phyloP scores from a whole-genome alignment of 139 green algal genomes.

The Deuterostichococcus epilithicus region DNA sequence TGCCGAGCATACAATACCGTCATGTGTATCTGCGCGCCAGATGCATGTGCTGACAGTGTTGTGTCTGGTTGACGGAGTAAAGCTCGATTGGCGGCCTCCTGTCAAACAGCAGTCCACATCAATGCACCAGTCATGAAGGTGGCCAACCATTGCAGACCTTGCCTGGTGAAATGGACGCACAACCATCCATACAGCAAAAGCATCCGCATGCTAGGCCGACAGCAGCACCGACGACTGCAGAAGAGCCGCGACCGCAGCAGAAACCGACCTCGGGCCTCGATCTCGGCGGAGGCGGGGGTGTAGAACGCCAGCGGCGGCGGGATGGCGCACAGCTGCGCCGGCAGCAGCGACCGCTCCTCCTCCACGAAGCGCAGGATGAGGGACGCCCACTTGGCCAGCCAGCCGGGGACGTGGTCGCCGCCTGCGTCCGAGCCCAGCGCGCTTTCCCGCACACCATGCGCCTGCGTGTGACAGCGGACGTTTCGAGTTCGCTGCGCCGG shows the following conservation, averaged over 20 bases:
- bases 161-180: too few species aligned
- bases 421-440: slow-evolving; percentile 31
- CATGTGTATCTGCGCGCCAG: neutral
- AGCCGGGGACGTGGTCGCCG: slow-evolving; percentile 45
- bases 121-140: too few species aligned
- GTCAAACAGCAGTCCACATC: too few species aligned
- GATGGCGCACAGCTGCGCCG: slow-evolving; percentile 51
- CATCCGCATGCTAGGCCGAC: too few species aligned
- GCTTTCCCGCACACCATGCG: slow-evolving; percentile 39
- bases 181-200: too few species aligned
- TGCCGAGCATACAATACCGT: neutral
- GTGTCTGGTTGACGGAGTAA: too few species aligned
- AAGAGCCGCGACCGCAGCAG: neutral
- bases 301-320: slow-evolving; percentile 35
- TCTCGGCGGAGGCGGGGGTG: slow-evolving; percentile 31
- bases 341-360: slow-evolving; percentile 61
- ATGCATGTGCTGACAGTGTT: too few species aligned
- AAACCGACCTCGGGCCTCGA: slow-evolving; percentile 20
- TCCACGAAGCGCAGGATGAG: slow-evolving; percentile 58
- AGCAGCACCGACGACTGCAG: too few species aligned
- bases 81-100: too few species aligned
- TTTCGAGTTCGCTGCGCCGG: neutral
- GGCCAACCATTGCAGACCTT: too few species aligned
- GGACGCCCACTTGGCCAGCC: slow-evolving; percentile 83
- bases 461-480: slow-evolving; percentile 11